Evolutionary conservation across 2,329 filamentous ascomycete species (phyloP).

Genomic region (Nemania sp.): DNA sequence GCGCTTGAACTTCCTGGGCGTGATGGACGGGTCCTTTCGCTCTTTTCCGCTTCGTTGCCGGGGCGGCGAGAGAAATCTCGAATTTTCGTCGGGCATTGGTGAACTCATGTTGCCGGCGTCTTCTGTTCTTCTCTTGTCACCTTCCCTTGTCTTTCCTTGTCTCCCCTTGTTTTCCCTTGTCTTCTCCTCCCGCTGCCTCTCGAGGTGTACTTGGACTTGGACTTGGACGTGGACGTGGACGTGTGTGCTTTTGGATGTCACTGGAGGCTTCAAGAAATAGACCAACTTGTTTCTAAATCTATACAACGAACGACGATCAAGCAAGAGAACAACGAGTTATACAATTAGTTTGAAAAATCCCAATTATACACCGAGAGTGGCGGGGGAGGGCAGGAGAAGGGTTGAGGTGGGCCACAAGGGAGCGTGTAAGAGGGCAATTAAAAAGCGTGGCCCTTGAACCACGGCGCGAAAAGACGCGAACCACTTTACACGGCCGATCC

Average conservation of each 20-base stretch:
- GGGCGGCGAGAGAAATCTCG: slow-evolving; percentile 35
- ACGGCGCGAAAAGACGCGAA: slow-evolving; percentile 31
- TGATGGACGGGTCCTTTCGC: slow-evolving; percentile 56
- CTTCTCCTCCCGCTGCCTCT: neutral
- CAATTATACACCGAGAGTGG: slow-evolving; percentile 28
- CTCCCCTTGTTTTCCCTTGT: neutral
- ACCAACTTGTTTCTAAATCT: neutral
- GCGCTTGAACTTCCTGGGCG: slow-evolving; percentile 56
- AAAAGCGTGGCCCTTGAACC: slow-evolving; percentile 23
- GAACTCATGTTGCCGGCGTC: slow-evolving; percentile 23
- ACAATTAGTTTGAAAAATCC: slow-evolving; percentile 10
- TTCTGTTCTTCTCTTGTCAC: neutral
- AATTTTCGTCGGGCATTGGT: slow-evolving; percentile 24
- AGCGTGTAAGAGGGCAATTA: slow-evolving; percentile 3
- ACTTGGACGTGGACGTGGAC: too few relatives aligned
- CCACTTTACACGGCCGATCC: slow-evolving; percentile 28
- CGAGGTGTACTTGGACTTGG: neutral
- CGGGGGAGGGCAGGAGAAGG: slow-evolving; percentile 17
- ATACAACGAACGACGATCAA: neutral
- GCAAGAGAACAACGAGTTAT: neutral
- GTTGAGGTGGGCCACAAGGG: slow-evolving; percentile 2
- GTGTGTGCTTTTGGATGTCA: neutral
- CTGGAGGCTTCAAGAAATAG: slow-evolving; percentile 3
- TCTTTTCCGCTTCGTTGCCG: slow-evolving; percentile 47
- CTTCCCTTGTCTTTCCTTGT: neutral